Evolutionary conservation across 495 filamentous ascomycete species (phyloP), one percentile per base, ranked within the genome.

Genomic region (Darksidea phi): DNA sequence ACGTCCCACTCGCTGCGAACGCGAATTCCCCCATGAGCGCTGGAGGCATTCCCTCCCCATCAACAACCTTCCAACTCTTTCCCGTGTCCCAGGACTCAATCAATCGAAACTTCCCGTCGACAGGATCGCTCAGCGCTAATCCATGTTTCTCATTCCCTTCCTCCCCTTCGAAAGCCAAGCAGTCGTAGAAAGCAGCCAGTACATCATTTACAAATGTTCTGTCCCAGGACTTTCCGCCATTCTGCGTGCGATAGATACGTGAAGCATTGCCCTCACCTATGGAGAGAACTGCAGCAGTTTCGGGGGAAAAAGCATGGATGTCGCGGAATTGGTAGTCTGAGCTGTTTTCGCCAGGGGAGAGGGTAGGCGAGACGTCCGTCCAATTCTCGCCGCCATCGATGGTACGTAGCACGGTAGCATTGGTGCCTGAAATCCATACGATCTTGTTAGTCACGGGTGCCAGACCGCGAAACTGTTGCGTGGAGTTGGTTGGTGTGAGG

Each of bases 341-440:
- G 1, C 37, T 11, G 36, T 61, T 52, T 37, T 61, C 58, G 4
- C 28, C 3, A 1, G 57, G 38, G 41, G 38, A 23, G 6, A 61
- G 36, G 1, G 41, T 8, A 20, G 58, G 58, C 6, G 58, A 61
- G 28, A 61, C 41, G 17, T 61, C 23, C 8, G 36, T 18, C 58
- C 58, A 61, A 25, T 38, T 61, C 15, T 3, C 4, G 37, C 58
- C 58, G 15, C 38, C 58, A 41, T 61, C 43, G 41, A 25, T 2
- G 11, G 49, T 61, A 28, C 49, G 58, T 0, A 61, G 28, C 12
- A 55, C 58, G 6, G 58, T 54, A 26, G 49, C 58, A 38, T 55
- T 54, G 28, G 58, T 54, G 8, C 58, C 58, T 15, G 58, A 61
- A 8, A 61, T 49, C 58, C 58, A 61, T 25, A 41, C 58, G 7